Conservation (phyloP, 129 eudicot species). For the Lactuca saligna region DNA sequence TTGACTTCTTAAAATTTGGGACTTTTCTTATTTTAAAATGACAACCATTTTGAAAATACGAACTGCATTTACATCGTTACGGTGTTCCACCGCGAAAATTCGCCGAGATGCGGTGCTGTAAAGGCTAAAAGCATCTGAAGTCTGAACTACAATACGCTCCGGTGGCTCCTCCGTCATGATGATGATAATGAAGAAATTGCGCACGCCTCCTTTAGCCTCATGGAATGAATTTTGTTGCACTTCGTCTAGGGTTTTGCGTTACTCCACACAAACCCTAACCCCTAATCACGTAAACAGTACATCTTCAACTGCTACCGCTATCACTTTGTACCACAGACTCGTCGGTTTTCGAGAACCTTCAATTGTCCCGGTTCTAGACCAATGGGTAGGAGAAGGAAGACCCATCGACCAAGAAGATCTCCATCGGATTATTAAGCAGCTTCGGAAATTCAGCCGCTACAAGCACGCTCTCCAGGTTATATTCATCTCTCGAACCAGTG, state of each 20-base stretch:
- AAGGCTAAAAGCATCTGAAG: constrained; percentile 6
- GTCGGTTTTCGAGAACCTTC: constrained; percentile 27
- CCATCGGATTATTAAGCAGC: constrained; percentile 31
- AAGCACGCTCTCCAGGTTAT: constrained; percentile 54
- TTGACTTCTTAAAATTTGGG: no score
- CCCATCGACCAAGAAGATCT: constrained; percentile 34
- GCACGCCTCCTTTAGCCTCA: background rate
- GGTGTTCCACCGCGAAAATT: background rate
- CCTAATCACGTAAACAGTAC: background rate
- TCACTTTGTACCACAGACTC: constrained; percentile 31
- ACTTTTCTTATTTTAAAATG: no score
- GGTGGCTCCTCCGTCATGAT: background rate
- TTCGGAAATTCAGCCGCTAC: constrained; percentile 38
- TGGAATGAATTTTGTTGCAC: constrained; percentile 6
- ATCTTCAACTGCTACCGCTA: background rate
- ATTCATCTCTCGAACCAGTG: constrained; percentile 1
- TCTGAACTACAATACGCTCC: background rate
- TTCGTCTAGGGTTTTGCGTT: constrained; percentile 25
- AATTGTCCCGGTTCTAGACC: constrained; percentile 35
- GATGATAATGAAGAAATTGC: constrained; percentile 19
- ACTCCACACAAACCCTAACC: constrained; percentile 15
- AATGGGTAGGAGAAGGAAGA: constrained; percentile 43
- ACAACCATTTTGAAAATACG: background rate
- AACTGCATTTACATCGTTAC: background rate
- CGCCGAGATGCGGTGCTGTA: background rate